Conservation (phyloP, 306 rosid genomes). For the Mimosa bimucronata region DNA sequence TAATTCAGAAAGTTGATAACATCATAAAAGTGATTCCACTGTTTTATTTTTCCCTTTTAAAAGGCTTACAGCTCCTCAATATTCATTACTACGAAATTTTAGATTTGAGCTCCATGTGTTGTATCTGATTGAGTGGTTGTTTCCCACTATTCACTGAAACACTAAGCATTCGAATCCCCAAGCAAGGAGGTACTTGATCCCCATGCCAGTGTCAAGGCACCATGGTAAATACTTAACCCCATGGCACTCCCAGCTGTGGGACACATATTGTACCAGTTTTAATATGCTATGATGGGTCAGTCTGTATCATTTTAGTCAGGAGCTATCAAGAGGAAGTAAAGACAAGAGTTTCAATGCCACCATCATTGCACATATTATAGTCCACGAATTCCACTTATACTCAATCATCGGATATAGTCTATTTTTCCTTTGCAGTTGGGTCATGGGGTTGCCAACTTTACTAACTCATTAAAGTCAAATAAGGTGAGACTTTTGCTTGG, state of each 20-base stretch:
- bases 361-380: neutral
- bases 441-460: neutral
- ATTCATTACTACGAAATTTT: slow-evolving; percentile 10
- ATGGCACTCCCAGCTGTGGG: neutral
- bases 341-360: neutral
- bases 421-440: neutral
- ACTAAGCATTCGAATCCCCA: no score
- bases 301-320: slow-evolving; percentile 10
- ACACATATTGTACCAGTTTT: neutral
- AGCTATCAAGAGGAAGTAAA: neutral
- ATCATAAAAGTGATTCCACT: neutral
- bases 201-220: neutral
- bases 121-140: slow-evolving; percentile 12
- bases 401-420: neutral
- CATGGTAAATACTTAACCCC: neutral
- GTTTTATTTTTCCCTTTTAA: slow-evolving; percentile 2
- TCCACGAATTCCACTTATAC: neutral
- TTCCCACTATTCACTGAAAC: neutral
- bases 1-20: neutral
- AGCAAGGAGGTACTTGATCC: neutral
- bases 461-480: neutral
- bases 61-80: slow-evolving; percentile 5
- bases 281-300: neutral
- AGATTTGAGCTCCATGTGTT: neutral
- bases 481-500: neutral